A percentile compares a stretch with the other conserved stretches of the same genome.
These are phyloP conservation scores for Lepidopterella palustris DNA, from an alignment of 495 filamentous ascomycete species.

Conservation along the genomic window DNA sequence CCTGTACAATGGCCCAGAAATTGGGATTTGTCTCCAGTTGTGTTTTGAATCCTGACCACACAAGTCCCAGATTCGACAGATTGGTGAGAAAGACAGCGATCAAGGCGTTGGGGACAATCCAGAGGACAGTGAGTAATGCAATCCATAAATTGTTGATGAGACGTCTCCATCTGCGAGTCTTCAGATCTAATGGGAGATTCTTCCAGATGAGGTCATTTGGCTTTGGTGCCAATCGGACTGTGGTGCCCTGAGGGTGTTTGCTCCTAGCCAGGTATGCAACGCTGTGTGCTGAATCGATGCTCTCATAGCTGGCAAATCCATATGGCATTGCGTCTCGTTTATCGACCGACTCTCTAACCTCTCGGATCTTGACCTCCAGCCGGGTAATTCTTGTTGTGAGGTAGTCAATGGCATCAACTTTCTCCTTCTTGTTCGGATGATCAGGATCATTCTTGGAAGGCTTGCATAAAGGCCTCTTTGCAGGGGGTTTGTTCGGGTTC, in stretches of 20 bases:
- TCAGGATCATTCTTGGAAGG: slow-evolving; percentile 66
- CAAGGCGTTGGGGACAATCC: slow-evolving; percentile 89
- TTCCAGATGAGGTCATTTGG: slow-evolving; percentile 96
- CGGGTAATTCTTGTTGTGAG: slow-evolving; percentile 75
- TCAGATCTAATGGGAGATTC: slow-evolving; percentile 67
- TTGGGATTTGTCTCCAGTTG: slow-evolving; percentile 54
- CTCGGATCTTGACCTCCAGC: slow-evolving; percentile 76
- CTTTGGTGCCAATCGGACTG: slow-evolving; percentile 68
- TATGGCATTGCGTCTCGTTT: slow-evolving; percentile 81
- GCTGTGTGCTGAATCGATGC: slow-evolving; percentile 78
- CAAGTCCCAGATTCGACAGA: slow-evolving; percentile 64
- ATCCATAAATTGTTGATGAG: slow-evolving; percentile 82
- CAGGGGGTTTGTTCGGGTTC: slow-evolving; percentile 72
- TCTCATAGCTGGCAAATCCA: slow-evolving; percentile 89
- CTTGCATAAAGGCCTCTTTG: slow-evolving; percentile 68
- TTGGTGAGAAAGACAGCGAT: slow-evolving; percentile 92
- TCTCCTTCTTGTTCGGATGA: slow-evolving; percentile 54
- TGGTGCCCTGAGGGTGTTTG: slow-evolving; percentile 76
- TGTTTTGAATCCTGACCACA: slow-evolving; percentile 71
- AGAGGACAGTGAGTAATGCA: slow-evolving; percentile 70
- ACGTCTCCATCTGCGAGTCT: slow-evolving; percentile 60
- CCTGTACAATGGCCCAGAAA: slow-evolving; percentile 83
- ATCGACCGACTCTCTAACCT: slow-evolving; percentile 73
- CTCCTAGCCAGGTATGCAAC: slow-evolving; percentile 75
- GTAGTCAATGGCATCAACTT: slow-evolving; percentile 92